Evolutionary conservation across 2,329 filamentous ascomycete genomes (phyloP), one percentile per base, ranked within the genome.

Genomic region (Microsporum audouinii): DNA sequence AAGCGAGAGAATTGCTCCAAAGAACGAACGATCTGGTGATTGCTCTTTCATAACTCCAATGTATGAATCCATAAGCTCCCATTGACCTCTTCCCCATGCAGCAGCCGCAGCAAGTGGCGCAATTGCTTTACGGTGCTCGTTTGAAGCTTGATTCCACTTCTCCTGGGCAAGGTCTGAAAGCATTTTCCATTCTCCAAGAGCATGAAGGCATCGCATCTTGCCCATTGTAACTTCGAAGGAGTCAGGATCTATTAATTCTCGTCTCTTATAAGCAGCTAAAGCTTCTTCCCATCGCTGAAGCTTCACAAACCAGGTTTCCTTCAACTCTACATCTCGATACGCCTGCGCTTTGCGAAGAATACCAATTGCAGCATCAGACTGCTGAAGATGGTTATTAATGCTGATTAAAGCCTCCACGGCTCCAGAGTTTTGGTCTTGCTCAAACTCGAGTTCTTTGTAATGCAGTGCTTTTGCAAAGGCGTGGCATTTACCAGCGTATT

Each of bases 291-390:
- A 99, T 62, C 94, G 86, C 73, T 97, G 91, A 56, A 99, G 78
- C 77, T 96, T 97, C 75, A 99, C 95, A 67, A 96, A 99, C 94
- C 94, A 99, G 0, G 91, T 96, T 76, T 99, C 94, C 63, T 95
- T 90, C 57, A 99, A 81, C 70, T 95, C 90, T 34, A 99, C 95
- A 70, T 99, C 94, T 67, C 89, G 89, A 73, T 97, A 99, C 49
- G 90, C 84, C 73, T 99, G 94, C 6, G 94, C 94, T 76, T 96
- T 96, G 58, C 94, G 86, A 61, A 99, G 80, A 63, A 99, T 99
- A 74, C 94, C 94, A 67, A 99, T 97, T 47, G 94, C 95, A 36
- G 94, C 95, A 75, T 99, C 94, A 5, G 94, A 96, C 73, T 99
- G 94, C 72, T 99, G 94, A 5, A 99, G 82, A 72, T 99, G 92